Evolutionary conservation across 2,329 filamentous ascomycete species (phyloP), one percentile per base, ranked within the genome.

Genomic region (Hypomyces rosellus): DNA sequence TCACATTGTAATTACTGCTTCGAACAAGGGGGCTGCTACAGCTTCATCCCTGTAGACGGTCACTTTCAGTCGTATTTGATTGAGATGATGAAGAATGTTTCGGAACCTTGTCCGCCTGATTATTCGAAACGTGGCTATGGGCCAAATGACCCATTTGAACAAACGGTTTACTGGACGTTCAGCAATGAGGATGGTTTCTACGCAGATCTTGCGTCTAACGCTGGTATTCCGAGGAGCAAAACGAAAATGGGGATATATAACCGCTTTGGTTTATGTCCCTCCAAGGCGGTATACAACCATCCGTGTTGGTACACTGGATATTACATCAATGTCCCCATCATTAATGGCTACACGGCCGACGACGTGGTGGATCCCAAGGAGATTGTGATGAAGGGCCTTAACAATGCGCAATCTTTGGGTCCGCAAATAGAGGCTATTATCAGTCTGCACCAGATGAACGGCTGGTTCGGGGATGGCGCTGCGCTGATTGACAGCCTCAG

Each of bases 91-190:
- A 8, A 5, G 6, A 46, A 46, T 22, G 34, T 20, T 16, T 46
- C 45, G 14, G 45, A 46, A 7, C 45, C 34, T 15, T 46, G 34
- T 46, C 45, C 45, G 5, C 45, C 45, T 14, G 45, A 46, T 46
- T 46, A 46, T 33, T 46, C 45, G 12, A 22, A 39, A 46, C 45
- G 45, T 9, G 45, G 45, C 16, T 46, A 30, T 38, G 45, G 45
- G 34, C 4, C 34, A 38, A 34, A 38, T 39, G 14, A 39, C 45
- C 45, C 45, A 13, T 46, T 38, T 30, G 1, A 13, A 11, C 45
- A 46, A 22, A 38, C 45, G 12, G 45, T 46, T 5, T 44, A 44
- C 15, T 44, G 41, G 41, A 33, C 41, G 3, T 16, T 44, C 11
- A 12, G 15, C 6, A 16, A 44, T 12, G 41, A 44, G 13, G 33